A percentile compares a stretch with the other conserved stretches of the same genome.
Evolutionary conservation across 2,329 filamentous ascomycete species (phyloP).

Genomic region (Stagonosporopsis chrysanthemi): DNA sequence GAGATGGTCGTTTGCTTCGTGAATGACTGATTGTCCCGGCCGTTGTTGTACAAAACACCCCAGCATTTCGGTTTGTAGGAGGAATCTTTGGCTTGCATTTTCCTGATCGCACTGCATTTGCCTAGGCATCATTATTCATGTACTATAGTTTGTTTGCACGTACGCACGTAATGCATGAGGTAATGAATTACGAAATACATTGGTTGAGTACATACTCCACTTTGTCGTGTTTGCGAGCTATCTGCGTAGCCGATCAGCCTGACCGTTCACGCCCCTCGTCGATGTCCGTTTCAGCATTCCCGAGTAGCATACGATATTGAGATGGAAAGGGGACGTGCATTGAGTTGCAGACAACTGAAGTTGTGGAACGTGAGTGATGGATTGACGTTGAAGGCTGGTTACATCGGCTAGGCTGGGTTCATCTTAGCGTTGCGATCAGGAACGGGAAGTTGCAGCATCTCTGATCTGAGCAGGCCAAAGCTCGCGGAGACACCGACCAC

Average conservation of each 20-base stretch:
- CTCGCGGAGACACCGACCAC: constrained; percentile 7
- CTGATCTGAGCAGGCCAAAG: constrained; percentile 7
- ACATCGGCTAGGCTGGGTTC: constrained; percentile 8
- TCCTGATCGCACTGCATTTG: constrained; percentile 20
- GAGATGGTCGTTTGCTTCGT: constrained; percentile 2
- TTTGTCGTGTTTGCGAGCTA: background rate
- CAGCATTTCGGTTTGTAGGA: constrained; percentile 24
- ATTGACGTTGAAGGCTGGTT: constrained; percentile 19
- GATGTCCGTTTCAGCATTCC: constrained; percentile 16
- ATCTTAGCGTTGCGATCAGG: constrained; percentile 10
- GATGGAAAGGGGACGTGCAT: constrained; percentile 18
- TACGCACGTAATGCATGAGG: constrained; percentile 34
- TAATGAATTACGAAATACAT: constrained; percentile 26
- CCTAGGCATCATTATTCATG: constrained; percentile 30
- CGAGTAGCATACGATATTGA: constrained; percentile 10
- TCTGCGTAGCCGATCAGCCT: constrained; percentile 1
- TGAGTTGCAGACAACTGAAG: constrained; percentile 16
- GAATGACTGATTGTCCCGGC: constrained; percentile 6
- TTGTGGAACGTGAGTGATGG: constrained; percentile 16
- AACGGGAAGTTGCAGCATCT: constrained; percentile 17
- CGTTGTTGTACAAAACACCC: constrained; percentile 21
- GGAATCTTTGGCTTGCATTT: constrained; percentile 22
- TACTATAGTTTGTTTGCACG: constrained; percentile 32
- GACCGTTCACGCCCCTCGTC: constrained; percentile 11
- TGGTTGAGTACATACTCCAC: background rate